phyloP scores from a whole-genome alignment of 192 early-diverging fungal species.

The Coemansia guatemalensis region DNA sequence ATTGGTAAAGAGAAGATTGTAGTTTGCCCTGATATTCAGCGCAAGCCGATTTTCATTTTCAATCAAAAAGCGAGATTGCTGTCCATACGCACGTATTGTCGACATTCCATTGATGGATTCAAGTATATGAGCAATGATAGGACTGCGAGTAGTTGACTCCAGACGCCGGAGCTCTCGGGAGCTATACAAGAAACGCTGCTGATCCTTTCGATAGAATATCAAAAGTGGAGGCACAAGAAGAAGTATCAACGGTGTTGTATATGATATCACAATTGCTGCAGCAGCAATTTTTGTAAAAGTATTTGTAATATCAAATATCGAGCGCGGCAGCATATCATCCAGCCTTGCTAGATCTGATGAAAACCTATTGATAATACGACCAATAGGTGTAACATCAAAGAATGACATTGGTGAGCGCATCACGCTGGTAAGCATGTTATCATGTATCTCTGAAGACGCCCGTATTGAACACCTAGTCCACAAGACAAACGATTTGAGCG shows the following conservation, averaged over 20 bases:
- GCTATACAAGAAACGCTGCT: slow-evolving; percentile 65
- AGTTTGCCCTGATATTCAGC: slow-evolving; percentile 77
- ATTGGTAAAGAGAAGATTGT: slow-evolving; percentile 68
- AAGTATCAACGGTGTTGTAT: slow-evolving; percentile 50
- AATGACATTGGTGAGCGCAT: slow-evolving; percentile 63
- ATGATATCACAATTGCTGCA: slow-evolving; percentile 51
- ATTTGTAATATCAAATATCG: slow-evolving; percentile 56
- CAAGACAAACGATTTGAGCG: slow-evolving; percentile 68
- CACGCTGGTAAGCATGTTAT: slow-evolving; percentile 74
- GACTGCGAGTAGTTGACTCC: slow-evolving; percentile 68
- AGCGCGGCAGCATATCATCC: slow-evolving; percentile 69
- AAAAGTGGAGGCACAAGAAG: slow-evolving; percentile 56
- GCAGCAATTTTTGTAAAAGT: slow-evolving; percentile 36
- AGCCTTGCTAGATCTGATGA: slow-evolving; percentile 82
- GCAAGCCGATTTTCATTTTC: slow-evolving; percentile 75
- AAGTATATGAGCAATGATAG: slow-evolving; percentile 66
- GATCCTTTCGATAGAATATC: slow-evolving; percentile 48
- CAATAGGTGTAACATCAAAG: slow-evolving; percentile 75
- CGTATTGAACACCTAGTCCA: slow-evolving; percentile 78
- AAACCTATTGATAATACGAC: slow-evolving; percentile 87
- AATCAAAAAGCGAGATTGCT: slow-evolving; percentile 61
- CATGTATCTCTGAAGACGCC: slow-evolving; percentile 71
- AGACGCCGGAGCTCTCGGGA: slow-evolving; percentile 79
- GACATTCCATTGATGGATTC: slow-evolving; percentile 61
- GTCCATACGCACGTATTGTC: slow-evolving; percentile 67